Base-by-base conservation (phyloP, 2,329 filamentous ascomycete genomes). In the Talaromyces atroroseus region DNA sequence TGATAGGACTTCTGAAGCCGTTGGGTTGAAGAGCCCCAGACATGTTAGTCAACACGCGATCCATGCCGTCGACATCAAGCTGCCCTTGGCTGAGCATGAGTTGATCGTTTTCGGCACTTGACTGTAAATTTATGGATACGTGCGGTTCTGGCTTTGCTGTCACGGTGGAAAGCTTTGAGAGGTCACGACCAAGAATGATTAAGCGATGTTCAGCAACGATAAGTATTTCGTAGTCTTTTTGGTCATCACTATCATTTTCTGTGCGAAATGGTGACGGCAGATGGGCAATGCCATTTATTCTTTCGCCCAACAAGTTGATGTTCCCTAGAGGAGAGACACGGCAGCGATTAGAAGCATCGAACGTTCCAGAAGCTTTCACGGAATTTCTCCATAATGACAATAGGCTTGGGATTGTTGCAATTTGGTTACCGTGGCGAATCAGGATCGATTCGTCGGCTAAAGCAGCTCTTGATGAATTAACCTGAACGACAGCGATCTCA, bases 41-140 rank as follows among this genome's bases (percentile, higher is more conserved):
- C 74, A 78, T 78, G 42, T 70, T 70, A 26, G 68, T 74, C 38
- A 79, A 62, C 3, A 78, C 63, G 20, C 75, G 70, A 56, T 75
- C 75, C 75, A 79, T 78, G 48, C 75, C 76, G 44, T 76, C 71
- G 16, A 79, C 68, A 57, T 77, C 76, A 16, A 79, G 68, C 53
- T 76, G 73, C 45, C 75, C 76, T 47, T 66, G 66, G 46, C 63
- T 70, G 12, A 78, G 68, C 62, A 72, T 71, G 29, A 70, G 59
- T 59, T 77, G 74, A 49, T 78, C 75, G 8, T 61, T 63, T n/a
- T 71, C 68, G 5, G 55, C 54, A 16, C 58, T 61, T 20, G 60
- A 50, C 38, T 64, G 58, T 44, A 62, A 59, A 29, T 59, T 62
- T 46, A 61, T 54, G 10, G 54, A 26, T 7, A 38, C 12, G 38